Base-by-base conservation (phyloP, 176 grass and related monocot genomes). In the Oryza nivara region DNA sequence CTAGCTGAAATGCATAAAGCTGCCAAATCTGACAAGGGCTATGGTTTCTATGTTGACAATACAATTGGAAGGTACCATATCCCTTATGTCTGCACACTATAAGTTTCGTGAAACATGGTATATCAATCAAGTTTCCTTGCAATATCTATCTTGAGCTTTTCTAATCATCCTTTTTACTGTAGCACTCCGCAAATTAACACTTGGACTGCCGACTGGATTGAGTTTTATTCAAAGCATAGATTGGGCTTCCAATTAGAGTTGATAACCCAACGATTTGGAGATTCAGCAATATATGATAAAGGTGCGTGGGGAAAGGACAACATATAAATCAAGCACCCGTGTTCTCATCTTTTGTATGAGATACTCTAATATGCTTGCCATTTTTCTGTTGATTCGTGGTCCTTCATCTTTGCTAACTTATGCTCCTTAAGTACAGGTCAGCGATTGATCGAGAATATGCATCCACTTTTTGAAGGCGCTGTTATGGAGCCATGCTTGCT, bases 1-100 rank as follows among this genome's bases (percentile, higher is more conserved):
- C 95, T 97, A 19, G 88, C 90, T 71, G 90, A 94, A 89, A 97
- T 97, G 92, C 90, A 94, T 81, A 92, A 91, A 83, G 44, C 90
- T 40, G 92, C 83, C 47, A 91, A 89, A 89, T 97, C 92, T 72
- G 84, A 88, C 34, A 89, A 91, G 63, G 92, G 88, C 38, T 94
- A 91, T 81, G 92, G 94, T 30, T 94, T 91, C 67, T 54, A 85
- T 48, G 74, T 94, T 56, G 90, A 94, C 15, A 97, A 94, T 88
- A 92, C 92, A 25, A 97, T 92, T 80, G 90, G 92, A 86, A 94
- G 94, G 90, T 97, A 68, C 45, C 6, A 0, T 58, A 20, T 63
- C 58, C 58, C 58, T 63, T 71, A 32, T 70, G 16, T 5, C 40
- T 66, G 11, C 9, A 16, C 19, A 3, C 13, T 35, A n/a, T 65